Conservation (phyloP, 1,284 basidiomycete genomes). For the Agaricales sp. region DNA sequence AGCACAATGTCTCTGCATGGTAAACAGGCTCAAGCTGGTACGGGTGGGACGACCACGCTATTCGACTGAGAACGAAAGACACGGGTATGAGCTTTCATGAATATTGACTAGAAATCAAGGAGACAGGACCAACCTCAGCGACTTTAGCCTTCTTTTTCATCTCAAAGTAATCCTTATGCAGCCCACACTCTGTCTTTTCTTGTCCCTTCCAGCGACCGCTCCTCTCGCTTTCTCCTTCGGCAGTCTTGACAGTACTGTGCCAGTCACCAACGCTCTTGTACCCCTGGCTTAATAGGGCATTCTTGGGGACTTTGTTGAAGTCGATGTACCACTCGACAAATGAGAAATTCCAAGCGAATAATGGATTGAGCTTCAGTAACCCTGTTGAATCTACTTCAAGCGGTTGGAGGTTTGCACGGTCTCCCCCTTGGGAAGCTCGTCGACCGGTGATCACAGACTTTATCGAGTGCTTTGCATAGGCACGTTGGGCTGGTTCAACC, state of each 20-base stretch:
- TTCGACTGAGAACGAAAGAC: no score
- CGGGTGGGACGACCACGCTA: no score
- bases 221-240: constrained; percentile 72
- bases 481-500: constrained; percentile 90
- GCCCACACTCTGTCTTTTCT: constrained; percentile 92
- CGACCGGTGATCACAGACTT: constrained; percentile 91
- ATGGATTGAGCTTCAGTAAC: constrained; percentile 90
- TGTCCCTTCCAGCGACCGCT: constrained; percentile 89
- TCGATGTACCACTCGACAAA: constrained; percentile 84
- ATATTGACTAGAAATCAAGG: no score
- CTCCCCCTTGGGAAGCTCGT: constrained; percentile 85
- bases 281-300: constrained; percentile 82
- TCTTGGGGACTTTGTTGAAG: constrained; percentile 80
- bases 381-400: constrained; percentile 91
- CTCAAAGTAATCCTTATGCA: constrained; percentile 82
- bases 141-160: constrained; percentile 46
- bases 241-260: constrained; percentile 82
- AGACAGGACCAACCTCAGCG: not conserved
- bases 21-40: no score
- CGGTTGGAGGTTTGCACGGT: constrained; percentile 74
- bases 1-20: no score
- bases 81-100: no score
- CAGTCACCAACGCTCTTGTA: constrained; percentile 96
- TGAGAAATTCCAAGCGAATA: constrained; percentile 84
- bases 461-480: constrained; percentile 77